These are phyloP conservation scores for Coelastrella sp. DNA, from an alignment of 139 green algal species.

Conservation along the genomic window DNA sequence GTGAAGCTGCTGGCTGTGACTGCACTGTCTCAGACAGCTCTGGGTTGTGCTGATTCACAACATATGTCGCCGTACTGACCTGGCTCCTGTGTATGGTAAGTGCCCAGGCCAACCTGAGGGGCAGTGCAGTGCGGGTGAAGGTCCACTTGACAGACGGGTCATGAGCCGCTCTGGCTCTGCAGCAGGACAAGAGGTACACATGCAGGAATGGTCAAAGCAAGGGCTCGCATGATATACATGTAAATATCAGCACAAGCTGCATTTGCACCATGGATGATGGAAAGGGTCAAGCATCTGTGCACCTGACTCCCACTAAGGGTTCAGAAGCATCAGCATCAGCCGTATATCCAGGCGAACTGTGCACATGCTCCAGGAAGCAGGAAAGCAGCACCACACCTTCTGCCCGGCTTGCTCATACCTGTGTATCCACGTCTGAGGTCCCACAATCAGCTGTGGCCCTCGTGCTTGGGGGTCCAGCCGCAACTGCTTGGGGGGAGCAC, in stretches of 20 bases:
- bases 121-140: background rate
- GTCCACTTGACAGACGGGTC: background rate
- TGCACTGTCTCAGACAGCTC: background rate
- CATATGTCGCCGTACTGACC: background rate
- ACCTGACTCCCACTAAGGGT: too few species aligned
- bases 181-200: background rate
- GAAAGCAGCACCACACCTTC: background rate
- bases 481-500: background rate
- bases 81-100: slow-evolving; percentile 19
- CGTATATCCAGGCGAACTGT: background rate
- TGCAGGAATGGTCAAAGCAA: background rate
- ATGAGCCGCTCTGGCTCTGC: background rate
- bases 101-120: slow-evolving; percentile 19
- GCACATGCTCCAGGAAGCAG: background rate
- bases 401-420: background rate
- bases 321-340: background rate
- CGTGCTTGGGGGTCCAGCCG: background rate
- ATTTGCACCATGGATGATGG: too few species aligned
- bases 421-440: background rate
- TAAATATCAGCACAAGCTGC: background rate
- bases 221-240: background rate
- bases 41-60: background rate
- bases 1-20: too few species aligned
- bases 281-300: too few species aligned
- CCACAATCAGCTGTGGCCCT: background rate